Evolutionary conservation across 148 eudicot genomes (phyloP).

Genomic region (Rheum nobile): DNA sequence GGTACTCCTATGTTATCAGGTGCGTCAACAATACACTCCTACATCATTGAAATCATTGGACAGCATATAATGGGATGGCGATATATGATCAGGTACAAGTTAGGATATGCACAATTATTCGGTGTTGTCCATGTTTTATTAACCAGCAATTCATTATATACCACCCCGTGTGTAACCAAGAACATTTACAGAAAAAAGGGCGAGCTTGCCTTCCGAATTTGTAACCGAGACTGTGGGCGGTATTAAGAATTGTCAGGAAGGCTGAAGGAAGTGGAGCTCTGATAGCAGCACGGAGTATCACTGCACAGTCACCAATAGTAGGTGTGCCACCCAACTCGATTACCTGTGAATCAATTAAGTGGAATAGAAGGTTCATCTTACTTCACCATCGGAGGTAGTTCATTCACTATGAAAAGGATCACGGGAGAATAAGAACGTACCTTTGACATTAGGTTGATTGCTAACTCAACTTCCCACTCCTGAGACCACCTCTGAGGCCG

Average conservation of each 20-base stretch:
- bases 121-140: not conserved
- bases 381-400: not conserved
- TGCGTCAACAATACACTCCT: too few relatives aligned
- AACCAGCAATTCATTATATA: not conserved
- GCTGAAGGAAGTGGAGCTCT: conserved; percentile 86
- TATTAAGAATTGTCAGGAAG: conserved; percentile 74
- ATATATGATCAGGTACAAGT: not conserved
- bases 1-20: not conserved
- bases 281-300: conserved; percentile 90
- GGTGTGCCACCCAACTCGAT: conserved; percentile 87
- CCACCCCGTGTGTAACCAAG: not conserved
- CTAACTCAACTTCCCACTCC: conserved; percentile 97
- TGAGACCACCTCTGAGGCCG: conserved; percentile 83
- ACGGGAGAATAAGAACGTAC: conserved; percentile 16
- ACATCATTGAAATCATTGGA: not conserved
- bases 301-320: conserved; percentile 94
- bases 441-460: conserved; percentile 71
- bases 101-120: not conserved
- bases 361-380: not conserved
- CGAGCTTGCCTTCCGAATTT: conserved; percentile 66
- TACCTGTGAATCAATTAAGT: conserved; percentile 38
- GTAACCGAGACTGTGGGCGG: conserved; percentile 76
- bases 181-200: conserved; percentile 4
- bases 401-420: not conserved
- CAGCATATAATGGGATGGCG: not conserved